Conservation (phyloP, 441 rosid species). For the Adansonia grandidieri region DNA sequence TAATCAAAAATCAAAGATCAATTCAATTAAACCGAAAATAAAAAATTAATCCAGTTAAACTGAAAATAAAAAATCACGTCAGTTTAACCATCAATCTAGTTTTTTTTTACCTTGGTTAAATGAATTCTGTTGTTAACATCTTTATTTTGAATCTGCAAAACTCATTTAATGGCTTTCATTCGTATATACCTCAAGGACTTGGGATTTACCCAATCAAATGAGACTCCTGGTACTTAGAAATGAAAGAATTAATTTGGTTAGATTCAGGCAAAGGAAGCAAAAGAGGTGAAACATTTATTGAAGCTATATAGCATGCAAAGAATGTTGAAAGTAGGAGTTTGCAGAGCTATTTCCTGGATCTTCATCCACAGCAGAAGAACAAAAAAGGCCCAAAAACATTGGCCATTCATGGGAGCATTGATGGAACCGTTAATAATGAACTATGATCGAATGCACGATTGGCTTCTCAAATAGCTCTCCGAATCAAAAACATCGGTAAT, state of each 20-base stretch:
- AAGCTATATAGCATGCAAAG: slow-evolving; percentile 23
- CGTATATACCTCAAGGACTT: no score
- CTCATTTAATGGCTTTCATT: no score
- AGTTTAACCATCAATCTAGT: no score
- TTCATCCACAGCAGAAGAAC: slow-evolving; percentile 70
- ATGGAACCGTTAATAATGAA: slow-evolving; percentile 71
- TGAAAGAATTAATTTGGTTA: neutral
- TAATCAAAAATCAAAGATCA: no score
- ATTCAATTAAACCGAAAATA: no score
- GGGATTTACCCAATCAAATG: neutral
- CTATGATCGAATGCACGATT: slow-evolving; percentile 87
- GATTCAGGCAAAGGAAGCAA: slow-evolving; percentile 32
- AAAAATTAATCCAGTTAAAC: no score
- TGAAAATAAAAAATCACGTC: no score
- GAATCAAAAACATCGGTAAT: slow-evolving; percentile 71
- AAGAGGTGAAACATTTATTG: slow-evolving; percentile 38
- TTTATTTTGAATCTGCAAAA: no score
- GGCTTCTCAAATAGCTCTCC: slow-evolving; percentile 77
- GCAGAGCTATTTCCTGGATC: slow-evolving; percentile 62
- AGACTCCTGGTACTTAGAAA: neutral
- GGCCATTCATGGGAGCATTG: slow-evolving; percentile 94
- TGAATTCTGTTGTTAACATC: no score
- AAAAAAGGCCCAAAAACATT: slow-evolving; percentile 75
- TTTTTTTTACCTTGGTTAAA: no score
- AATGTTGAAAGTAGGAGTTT: slow-evolving; percentile 35